phyloP scores from a whole-genome alignment of 805 yeast species.

The Metschnikowia similis region DNA sequence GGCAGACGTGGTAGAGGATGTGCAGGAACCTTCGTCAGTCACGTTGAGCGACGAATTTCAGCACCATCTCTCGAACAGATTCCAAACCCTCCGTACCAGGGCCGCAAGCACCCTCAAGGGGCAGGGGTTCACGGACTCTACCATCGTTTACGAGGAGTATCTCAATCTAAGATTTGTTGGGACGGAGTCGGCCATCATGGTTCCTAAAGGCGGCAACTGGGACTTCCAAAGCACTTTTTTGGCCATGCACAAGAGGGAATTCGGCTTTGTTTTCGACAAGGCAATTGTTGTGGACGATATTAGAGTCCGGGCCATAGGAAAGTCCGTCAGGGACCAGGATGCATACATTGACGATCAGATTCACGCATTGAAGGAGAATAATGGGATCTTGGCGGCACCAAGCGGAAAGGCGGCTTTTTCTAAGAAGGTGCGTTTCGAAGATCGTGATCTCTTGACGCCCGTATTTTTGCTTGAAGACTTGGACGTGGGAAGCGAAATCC shows the following conservation, averaged over 20 bases:
- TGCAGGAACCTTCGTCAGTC: slow-evolving; percentile 15
- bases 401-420: slow-evolving; percentile 3
- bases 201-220: slow-evolving; percentile 13
- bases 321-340: slow-evolving; percentile 6
- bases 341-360: slow-evolving; percentile 15
- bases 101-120: slow-evolving; percentile 8
- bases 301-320: slow-evolving; percentile 17
- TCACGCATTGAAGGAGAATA: not conserved
- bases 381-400: slow-evolving; percentile 1
- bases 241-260: slow-evolving; percentile 16
- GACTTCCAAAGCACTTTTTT: slow-evolving; percentile 12
- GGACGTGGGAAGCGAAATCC: slow-evolving; percentile 8
- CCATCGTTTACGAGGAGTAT: slow-evolving; percentile 14
- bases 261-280: slow-evolving; percentile 17
- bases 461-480: slow-evolving; percentile 15
- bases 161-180: slow-evolving; percentile 17
- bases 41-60: not conserved
- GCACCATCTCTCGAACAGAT: slow-evolving; percentile 1
- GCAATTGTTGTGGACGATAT: slow-evolving; percentile 20
- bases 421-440: slow-evolving; percentile 13
- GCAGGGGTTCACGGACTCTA: slow-evolving; percentile 11
- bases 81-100: slow-evolving; percentile 5
- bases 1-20: slow-evolving; percentile 20
- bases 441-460: slow-evolving; percentile 7
- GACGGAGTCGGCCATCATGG: slow-evolving; percentile 17